Evolutionary conservation across 2,329 filamentous ascomycete species (phyloP).

Genomic region (Hymenoscyphus albidus): DNA sequence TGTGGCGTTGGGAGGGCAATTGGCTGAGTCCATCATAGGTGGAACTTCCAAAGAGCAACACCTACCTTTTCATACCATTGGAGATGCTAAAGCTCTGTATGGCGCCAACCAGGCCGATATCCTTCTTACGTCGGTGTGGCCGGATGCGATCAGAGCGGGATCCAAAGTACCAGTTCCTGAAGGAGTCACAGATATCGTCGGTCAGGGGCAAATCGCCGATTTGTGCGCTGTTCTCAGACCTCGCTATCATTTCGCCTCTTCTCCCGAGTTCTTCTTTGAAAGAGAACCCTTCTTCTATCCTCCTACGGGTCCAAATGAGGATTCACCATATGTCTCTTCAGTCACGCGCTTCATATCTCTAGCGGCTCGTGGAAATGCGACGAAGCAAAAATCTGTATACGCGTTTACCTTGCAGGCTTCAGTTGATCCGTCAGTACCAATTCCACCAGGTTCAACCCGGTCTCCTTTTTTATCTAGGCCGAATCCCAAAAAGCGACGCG

Average conservation of each 20-base stretch:
- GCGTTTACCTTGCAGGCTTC: slow-evolving; percentile 69
- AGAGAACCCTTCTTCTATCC: slow-evolving; percentile 85
- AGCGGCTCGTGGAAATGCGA: slow-evolving; percentile 69
- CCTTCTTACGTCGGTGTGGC: slow-evolving; percentile 84
- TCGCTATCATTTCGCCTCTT: slow-evolving; percentile 82
- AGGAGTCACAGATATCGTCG: slow-evolving; percentile 46
- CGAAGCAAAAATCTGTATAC: slow-evolving; percentile 78
- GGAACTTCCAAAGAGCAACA: slow-evolving; percentile 68
- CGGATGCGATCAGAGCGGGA: slow-evolving; percentile 63
- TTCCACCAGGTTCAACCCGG: slow-evolving; percentile 69
- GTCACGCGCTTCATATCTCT: slow-evolving; percentile 90
- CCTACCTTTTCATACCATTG: slow-evolving; percentile 71
- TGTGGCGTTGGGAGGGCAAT: slow-evolving; percentile 74
- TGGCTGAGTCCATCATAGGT: slow-evolving; percentile 57
- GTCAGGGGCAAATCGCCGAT: slow-evolving; percentile 69
- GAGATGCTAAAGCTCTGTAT: slow-evolving; percentile 70
- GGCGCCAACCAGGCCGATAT: slow-evolving; percentile 81
- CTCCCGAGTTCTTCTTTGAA: slow-evolving; percentile 67
- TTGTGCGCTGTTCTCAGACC: slow-evolving; percentile 77
- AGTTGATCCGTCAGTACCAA: slow-evolving; percentile 53
- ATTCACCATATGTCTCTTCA: slow-evolving; percentile 50
- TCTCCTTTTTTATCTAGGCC: slow-evolving; percentile 62
- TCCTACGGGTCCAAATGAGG: slow-evolving; percentile 39
- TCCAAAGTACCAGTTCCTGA: slow-evolving; percentile 61
- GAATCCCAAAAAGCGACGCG: slow-evolving; percentile 54